Evolutionary conservation across 805 yeast species (phyloP).

Genomic region (Metschnikowia kunwiensis): DNA sequence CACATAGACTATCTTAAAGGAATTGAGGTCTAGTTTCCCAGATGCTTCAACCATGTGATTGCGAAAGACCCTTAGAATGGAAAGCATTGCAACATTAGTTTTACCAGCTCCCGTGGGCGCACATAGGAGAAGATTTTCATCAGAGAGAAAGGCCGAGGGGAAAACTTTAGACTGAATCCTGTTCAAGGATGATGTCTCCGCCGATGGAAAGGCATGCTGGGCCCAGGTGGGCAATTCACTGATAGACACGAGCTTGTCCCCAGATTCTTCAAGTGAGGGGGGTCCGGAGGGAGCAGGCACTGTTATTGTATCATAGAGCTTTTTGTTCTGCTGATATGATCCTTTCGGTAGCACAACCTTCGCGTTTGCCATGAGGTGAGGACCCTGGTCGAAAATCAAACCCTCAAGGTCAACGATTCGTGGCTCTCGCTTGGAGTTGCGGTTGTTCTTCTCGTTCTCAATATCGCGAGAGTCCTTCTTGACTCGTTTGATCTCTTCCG

Average conservation of each 20-base stretch:
- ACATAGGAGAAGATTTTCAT: constrained; percentile 75
- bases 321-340: constrained; percentile 70
- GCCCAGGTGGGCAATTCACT: constrained; percentile 79
- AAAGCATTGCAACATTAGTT: constrained; percentile 90
- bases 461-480: constrained; percentile 2
- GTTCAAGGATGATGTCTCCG: constrained; percentile 67
- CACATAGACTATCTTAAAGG: constrained; percentile 78
- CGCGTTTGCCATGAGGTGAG: constrained; percentile 61
- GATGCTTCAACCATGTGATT: constrained; percentile 45
- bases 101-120: constrained; percentile 99
- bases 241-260: constrained; percentile 53
- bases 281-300: constrained; percentile 76
- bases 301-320: constrained; percentile 80
- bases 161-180: constrained; percentile 79
- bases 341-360: constrained; percentile 79
- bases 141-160: constrained; percentile 71
- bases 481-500: constrained; percentile 7
- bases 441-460: constrained; percentile 4
- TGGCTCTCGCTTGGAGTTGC: constrained; percentile 36
- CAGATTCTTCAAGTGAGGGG: constrained; percentile 34
- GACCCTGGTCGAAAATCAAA: constrained; percentile 67
- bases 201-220: constrained; percentile 63
- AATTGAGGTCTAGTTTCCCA: constrained; percentile 50
- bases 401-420: constrained; percentile 59
- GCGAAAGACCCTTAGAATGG: constrained; percentile 62